Base-by-base conservation (phyloP, 225 moss, liverwort and hornwort genomes). In the Straminergon stramineum region DNA sequence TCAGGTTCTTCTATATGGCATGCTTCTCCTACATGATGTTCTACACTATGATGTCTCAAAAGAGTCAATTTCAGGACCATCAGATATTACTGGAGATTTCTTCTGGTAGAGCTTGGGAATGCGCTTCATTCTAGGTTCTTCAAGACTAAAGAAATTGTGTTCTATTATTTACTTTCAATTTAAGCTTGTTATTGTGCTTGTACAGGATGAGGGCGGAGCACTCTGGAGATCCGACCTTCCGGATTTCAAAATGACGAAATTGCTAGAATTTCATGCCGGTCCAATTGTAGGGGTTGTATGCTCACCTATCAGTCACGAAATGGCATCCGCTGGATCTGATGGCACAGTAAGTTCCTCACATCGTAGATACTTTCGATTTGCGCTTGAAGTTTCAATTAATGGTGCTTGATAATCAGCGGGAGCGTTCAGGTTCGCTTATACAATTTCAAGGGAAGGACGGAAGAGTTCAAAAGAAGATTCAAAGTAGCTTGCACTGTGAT, bases 181-280 rank as follows among this genome's bases (percentile, higher is more conserved):
- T 60, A 35, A 79, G 78, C 84, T 87, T n/a, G 84, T 68, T 63
- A 75, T 53, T 87, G 69, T 85, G 65, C 51, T n/a, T 63, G 56
- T 78, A 84, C 94, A 98, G 98, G 99, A 99, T 90, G 99, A 97
- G 56, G 99, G 96, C 70, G 99, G 99, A 93, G 96, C 95, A 78
- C 81, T 99, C 34, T 99, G 99, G 99, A 96, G 91, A 89, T 95
- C 96, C 78, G 94, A 94, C 61, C 92, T 95, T 66, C 99, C 99
- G 61, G 94, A 89, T 58, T 97, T 97, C 66, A 79, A 95, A 83
- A 92, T 96, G 91, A 93, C 96, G 53, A 97, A 94, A 86, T 84
- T 99, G 84, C 70, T 99, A 89, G 96, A 99, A 71, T 99, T 99
- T 83, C 97, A 97, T 92, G 96, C 96, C 67, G 97, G 97, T 55